Conservation (phyloP, 2,329 filamentous ascomycete species). For the Penicillium sclerotiorum region DNA sequence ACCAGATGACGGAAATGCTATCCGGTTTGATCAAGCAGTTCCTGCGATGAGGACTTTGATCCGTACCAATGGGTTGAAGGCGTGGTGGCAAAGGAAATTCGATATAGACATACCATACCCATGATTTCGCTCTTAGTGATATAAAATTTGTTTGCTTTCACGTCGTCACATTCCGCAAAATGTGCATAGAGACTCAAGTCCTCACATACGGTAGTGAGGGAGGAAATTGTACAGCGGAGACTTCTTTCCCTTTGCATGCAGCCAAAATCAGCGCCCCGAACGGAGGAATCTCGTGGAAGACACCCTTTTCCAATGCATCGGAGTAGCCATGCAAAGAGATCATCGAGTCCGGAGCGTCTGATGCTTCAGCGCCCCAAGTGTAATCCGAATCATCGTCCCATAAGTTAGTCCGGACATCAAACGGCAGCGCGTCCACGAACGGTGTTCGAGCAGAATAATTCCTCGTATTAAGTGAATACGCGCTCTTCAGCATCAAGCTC, state of each 20-base stretch:
- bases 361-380: conserved; percentile 5
- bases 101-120: not conserved
- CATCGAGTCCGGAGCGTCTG: conserved; percentile 16
- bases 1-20: conserved; percentile 29
- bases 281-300: conserved; percentile 17
- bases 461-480: conserved; percentile 31
- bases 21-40: conserved; percentile 25
- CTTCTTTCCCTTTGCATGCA: conserved; percentile 26
- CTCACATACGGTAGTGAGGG: conserved; percentile 7
- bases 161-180: not conserved
- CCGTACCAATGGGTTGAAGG: no score
- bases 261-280: conserved; percentile 30
- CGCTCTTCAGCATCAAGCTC: conserved; percentile 32
- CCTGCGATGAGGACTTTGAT: conserved; percentile 16
- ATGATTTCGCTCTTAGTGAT: not conserved
- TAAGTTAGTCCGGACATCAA: conserved; percentile 30
- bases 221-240: conserved; percentile 18
- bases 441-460: conserved; percentile 32
- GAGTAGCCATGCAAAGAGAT: conserved; percentile 32
- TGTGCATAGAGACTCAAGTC: not conserved
- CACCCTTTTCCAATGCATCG: conserved; percentile 24
- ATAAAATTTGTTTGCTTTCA: not conserved
- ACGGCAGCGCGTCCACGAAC: conserved; percentile 32
- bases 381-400: conserved; percentile 25
- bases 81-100: not conserved